Percentiles rank a stretch among this genome's conserved stretches.
Conservation (phyloP, 768 basidiomycete genomes). For the Leccinum ochraceum region DNA sequence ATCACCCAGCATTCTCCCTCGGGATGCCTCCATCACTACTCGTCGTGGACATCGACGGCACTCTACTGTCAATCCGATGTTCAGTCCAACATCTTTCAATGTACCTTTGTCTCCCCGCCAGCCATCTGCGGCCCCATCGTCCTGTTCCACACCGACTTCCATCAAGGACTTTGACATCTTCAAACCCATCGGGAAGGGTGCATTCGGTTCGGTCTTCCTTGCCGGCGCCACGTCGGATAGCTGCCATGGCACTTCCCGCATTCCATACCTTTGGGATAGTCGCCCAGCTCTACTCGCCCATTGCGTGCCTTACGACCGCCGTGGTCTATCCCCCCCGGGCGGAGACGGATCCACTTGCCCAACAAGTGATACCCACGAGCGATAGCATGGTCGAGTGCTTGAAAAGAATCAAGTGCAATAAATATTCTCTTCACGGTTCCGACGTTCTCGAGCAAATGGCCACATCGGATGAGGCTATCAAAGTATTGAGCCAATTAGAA, state of each 20-base stretch:
- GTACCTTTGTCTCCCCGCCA: slow-evolving; percentile 86
- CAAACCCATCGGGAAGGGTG: no score
- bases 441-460: slow-evolving; percentile 41
- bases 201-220: not conserved
- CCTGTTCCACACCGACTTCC: slow-evolving; percentile 82
- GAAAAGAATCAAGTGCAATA: slow-evolving; percentile 28
- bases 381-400: slow-evolving; percentile 41
- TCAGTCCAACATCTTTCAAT: slow-evolving; percentile 50
- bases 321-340: slow-evolving; percentile 32
- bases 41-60: slow-evolving; percentile 69
- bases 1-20: slow-evolving; percentile 59
- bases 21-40: slow-evolving; percentile 44
- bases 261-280: slow-evolving; percentile 28
- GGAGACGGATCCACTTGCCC: slow-evolving; percentile 15
- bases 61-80: slow-evolving; percentile 65
- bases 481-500: slow-evolving; percentile 26
- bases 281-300: slow-evolving; percentile 18
- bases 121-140: slow-evolving; percentile 71
- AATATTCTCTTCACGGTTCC: slow-evolving; percentile 39
- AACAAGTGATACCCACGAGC: slow-evolving; percentile 40
- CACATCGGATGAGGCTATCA: slow-evolving; percentile 23
- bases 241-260: slow-evolving; percentile 27
- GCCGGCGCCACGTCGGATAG: slow-evolving; percentile 20
- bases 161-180: slow-evolving; percentile 29
- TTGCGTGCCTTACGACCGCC: slow-evolving; percentile 17